These are phyloP conservation scores for Linum trigynum DNA, from an alignment of 345 rosid species.

Conservation along the genomic window DNA sequence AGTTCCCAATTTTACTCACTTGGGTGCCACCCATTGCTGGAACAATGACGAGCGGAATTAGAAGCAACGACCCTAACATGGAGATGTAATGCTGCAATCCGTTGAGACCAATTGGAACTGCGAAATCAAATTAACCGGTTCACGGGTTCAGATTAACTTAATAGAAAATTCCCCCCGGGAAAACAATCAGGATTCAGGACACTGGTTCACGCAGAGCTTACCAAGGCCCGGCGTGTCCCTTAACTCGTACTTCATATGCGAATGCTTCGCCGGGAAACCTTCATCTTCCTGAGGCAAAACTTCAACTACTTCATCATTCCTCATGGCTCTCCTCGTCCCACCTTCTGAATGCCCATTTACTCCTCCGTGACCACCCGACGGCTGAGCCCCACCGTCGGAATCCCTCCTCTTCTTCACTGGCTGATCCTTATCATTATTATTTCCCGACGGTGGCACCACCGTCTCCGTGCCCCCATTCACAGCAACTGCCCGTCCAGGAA, in stretches of 20 bases:
- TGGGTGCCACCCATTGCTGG: conserved; percentile 97
- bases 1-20: conserved; percentile 45
- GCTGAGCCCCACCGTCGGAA: conserved; percentile 39
- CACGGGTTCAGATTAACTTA: too few relatives aligned
- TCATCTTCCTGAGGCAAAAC: conserved; percentile 67
- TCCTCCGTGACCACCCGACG: conserved; percentile 20
- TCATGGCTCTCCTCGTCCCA: conserved; percentile 43
- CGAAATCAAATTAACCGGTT: conserved; percentile 19
- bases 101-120: conserved; percentile 91
- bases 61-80: conserved; percentile 75
- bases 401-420: conserved; percentile 73
- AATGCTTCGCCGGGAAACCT: conserved; percentile 41
- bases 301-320: conserved; percentile 52
- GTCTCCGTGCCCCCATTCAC: conserved; percentile 20
- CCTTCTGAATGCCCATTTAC: conserved; percentile 32
- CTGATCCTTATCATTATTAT: too few relatives aligned
- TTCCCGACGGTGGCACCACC: conserved; percentile 14
- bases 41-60: conserved; percentile 85
- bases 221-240: conserved; percentile 95
- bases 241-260: conserved; percentile 83
- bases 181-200: too few relatives aligned
- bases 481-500: not conserved
- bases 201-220: too few relatives aligned
- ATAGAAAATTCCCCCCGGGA: too few relatives aligned
- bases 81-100: conserved; percentile 95